Base-by-base conservation (phyloP, 2,329 filamentous ascomycete species). In the Escovopsis sp. region DNA sequence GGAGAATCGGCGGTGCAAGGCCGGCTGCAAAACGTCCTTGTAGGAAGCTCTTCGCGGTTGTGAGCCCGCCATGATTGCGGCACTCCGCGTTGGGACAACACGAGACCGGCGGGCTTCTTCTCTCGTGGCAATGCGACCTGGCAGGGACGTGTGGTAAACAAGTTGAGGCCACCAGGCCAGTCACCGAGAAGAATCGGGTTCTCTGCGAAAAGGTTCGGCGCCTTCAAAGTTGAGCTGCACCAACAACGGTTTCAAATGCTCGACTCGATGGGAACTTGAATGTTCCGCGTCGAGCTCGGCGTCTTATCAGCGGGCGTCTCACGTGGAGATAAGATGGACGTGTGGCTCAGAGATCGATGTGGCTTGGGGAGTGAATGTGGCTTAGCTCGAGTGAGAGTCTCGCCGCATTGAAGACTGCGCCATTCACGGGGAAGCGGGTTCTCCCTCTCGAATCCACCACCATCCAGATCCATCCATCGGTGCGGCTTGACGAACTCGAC, bases 11-110 rank as follows among this genome's bases (percentile, higher is more conserved):
- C 84, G 74, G 61, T 96, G 89, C 48, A 95, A 68, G 40, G 83
- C 80, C 39, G 89, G 88, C 47, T 89, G 93, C 51, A 95, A 67
- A 60, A 93, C 93, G 65, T 94, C 85, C 68, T 86, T 82, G 64
- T 94, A 94, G 39, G 72, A 68, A 53, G 67, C 64, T 56, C 59
- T 73, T 70, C 68, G 76, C 64, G 66, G 70, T 57, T 62, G 66
- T 55, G 62, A 60, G 54, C 58, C 59, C 53, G 71, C 65, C 71
- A 76, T 76, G 39, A 57, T 65, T 53, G 59, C 60, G 58, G 61
- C 55, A 57, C 65, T 59, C 55, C 64, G 63, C 46, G 39, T 36
- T 32, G 8, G 29, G 31, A 32, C 31, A 36, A 14, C 30, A 38
- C 36, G 24, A 38, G 36, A 30, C 20, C 36, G 20, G n/a, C 8